Conservation (phyloP, 352 stramenopile genomes). For the Phytophthora sp. region DNA sequence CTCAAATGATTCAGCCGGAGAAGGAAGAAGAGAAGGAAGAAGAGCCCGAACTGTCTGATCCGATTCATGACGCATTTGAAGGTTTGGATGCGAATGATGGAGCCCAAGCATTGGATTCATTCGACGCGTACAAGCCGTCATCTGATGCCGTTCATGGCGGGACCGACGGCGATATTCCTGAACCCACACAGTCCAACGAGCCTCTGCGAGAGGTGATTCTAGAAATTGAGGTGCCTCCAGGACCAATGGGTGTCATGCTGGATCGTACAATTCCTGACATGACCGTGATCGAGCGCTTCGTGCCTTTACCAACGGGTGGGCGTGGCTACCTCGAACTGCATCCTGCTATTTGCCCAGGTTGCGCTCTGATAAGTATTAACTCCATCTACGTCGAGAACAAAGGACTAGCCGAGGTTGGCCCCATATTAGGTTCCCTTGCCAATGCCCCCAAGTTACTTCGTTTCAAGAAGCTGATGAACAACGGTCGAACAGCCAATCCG, state of each 20-base stretch:
- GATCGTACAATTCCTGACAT: slow-evolving; percentile 81
- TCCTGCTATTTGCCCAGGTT: slow-evolving; percentile 79
- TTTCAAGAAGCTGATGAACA: slow-evolving; percentile 89
- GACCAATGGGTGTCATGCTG: slow-evolving; percentile 84
- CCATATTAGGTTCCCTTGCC: slow-evolving; percentile 65
- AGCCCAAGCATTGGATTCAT: slow-evolving; percentile 38
- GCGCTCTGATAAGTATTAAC: slow-evolving; percentile 82
- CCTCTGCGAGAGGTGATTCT: slow-evolving; percentile 78
- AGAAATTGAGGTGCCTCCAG: slow-evolving; percentile 79
- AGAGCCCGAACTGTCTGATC: slow-evolving; percentile 47
- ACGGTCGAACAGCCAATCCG: slow-evolving; percentile 73
- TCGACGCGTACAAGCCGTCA: slow-evolving; percentile 44
- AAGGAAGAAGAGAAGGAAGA: slow-evolving; percentile 37
- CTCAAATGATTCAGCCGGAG: slow-evolving; percentile 20
- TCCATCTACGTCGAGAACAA: slow-evolving; percentile 77
- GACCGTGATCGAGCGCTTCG: slow-evolving; percentile 81
- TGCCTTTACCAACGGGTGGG: slow-evolving; percentile 68
- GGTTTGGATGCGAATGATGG: slow-evolving; percentile 58
- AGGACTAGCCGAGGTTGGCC: slow-evolving; percentile 68
- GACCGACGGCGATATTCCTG: background rate
- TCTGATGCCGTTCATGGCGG: slow-evolving; percentile 19
- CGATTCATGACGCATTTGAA: slow-evolving; percentile 87
- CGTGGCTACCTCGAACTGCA: slow-evolving; percentile 83
- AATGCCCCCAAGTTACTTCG: slow-evolving; percentile 67
- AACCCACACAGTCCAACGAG: slow-evolving; percentile 44